Percentiles rank a stretch among this genome's conserved stretches.
phyloP scores from a whole-genome alignment of 2,329 filamentous ascomycete genomes.

The Furcasterigmium furcatum region DNA sequence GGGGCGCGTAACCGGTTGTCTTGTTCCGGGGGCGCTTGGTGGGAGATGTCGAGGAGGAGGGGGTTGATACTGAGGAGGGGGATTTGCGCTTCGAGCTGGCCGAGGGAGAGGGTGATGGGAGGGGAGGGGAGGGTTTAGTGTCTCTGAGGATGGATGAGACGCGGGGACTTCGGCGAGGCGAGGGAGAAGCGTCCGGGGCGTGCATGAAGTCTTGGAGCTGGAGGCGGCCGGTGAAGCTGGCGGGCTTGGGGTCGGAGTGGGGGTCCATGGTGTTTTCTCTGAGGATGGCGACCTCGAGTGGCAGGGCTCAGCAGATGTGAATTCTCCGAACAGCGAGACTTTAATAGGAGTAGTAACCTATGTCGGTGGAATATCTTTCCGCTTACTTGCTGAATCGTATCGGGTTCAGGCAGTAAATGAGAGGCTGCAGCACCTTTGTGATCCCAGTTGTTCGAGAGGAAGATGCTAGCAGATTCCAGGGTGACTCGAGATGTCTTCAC shows the following conservation, averaged over 20 bases:
- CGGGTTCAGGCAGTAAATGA: too few relatives aligned
- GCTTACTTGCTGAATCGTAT: too few relatives aligned
- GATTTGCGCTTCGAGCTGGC: slow-evolving; percentile 9
- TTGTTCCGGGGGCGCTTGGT: slow-evolving; percentile 20
- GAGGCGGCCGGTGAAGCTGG: slow-evolving; percentile 41
- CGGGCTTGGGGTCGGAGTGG: slow-evolving; percentile 11
- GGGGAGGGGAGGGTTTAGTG: background rate
- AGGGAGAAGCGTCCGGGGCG: slow-evolving; percentile 12
- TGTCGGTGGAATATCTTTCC: too few relatives aligned
- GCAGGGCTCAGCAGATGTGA: too few relatives aligned
- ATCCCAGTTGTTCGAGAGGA: too few relatives aligned
- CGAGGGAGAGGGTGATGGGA: slow-evolving; percentile 3
- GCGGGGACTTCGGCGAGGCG: slow-evolving; percentile 26
- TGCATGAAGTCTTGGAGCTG: slow-evolving; percentile 35
- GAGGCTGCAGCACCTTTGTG: too few relatives aligned
- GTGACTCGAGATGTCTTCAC: too few relatives aligned
- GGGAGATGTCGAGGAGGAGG: slow-evolving; percentile 11
- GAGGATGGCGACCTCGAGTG: background rate
- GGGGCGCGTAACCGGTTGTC: slow-evolving; percentile 59
- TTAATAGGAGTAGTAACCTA: too few relatives aligned
- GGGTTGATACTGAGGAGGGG: background rate
- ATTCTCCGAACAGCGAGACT: too few relatives aligned
- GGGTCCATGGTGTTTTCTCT: background rate
- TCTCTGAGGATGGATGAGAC: slow-evolving; percentile 14
- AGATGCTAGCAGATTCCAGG: too few relatives aligned